These are phyloP conservation scores for Fistulinella prunicolor DNA, from an alignment of 768 basidiomycete species.

Conservation along the genomic window DNA sequence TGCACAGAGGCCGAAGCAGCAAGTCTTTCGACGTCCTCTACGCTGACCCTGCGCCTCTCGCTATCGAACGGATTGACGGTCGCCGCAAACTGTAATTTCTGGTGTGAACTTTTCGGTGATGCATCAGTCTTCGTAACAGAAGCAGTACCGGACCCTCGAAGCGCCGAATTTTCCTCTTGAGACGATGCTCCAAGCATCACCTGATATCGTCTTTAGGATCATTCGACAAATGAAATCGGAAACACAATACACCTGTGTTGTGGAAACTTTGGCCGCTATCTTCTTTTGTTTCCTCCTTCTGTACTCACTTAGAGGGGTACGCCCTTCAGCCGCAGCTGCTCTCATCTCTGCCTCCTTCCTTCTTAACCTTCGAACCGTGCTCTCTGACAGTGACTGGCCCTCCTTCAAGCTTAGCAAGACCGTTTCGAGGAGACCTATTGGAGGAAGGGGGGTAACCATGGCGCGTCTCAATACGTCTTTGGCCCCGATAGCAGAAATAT, in stretches of 20 bases:
- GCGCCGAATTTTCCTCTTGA: neutral
- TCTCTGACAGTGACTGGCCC: slow-evolving; percentile 23
- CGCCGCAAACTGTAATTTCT: neutral
- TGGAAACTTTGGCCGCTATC: slow-evolving; percentile 1
- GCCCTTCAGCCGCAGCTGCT: slow-evolving; percentile 21
- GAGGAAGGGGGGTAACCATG: slow-evolving; percentile 21
- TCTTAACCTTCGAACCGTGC: slow-evolving; percentile 24
- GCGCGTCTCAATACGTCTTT: slow-evolving; percentile 16
- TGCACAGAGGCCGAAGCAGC: slow-evolving; percentile 8
- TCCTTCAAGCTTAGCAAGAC: slow-evolving; percentile 23
- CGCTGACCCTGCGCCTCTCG: slow-evolving; percentile 3
- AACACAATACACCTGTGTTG: slow-evolving; percentile 10
- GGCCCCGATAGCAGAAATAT: neutral
- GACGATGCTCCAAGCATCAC: neutral
- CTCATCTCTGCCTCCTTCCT: slow-evolving; percentile 21
- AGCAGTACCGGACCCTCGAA: neutral
- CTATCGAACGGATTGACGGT: neutral
- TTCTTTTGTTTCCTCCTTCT: slow-evolving; percentile 22
- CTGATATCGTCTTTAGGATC: slow-evolving; percentile 1
- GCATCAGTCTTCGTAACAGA: neutral
- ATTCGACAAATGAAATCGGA: neutral
- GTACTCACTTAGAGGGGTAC: slow-evolving; percentile 21
- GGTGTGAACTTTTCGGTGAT: neutral
- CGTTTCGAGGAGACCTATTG: slow-evolving; percentile 16
- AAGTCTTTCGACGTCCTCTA: slow-evolving; percentile 16